Conservation (phyloP, 169 alveolate genomes). For the Plasmodium cynomolgi region DNA sequence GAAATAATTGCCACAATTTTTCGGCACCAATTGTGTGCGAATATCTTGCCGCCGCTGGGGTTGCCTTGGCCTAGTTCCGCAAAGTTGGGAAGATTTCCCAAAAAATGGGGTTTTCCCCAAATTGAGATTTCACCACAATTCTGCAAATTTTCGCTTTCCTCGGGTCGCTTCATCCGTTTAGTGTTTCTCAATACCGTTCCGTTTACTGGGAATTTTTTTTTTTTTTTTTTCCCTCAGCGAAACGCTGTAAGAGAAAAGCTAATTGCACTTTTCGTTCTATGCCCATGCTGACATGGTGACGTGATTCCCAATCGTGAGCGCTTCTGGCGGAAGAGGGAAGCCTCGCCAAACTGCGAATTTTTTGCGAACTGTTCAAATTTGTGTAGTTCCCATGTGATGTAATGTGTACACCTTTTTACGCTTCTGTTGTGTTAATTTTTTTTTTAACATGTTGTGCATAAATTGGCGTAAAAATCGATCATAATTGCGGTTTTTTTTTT, state of each 20-base stretch:
- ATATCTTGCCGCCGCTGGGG: not conserved
- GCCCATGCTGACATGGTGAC: not conserved
- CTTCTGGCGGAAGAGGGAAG: not conserved
- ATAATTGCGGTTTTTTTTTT: not conserved
- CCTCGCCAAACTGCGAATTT: not conserved
- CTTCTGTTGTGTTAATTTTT: not conserved
- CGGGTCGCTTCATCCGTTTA: not conserved
- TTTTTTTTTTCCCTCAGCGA: not conserved
- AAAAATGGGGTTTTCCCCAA: not conserved
- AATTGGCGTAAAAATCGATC: not conserved
- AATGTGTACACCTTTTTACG: not conserved
- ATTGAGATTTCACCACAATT: not conserved
- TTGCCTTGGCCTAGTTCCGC: not conserved
- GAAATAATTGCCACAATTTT: conserved; percentile 4
- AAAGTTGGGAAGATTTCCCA: not conserved
- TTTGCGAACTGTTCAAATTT: not conserved
- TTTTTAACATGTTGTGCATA: not conserved
- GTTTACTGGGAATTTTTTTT: not conserved
- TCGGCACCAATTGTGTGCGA: conserved; percentile 12
- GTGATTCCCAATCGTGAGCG: not conserved
- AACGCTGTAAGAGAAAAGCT: not conserved
- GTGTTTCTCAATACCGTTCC: not conserved
- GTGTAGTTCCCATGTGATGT: not conserved
- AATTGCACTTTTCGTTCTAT: not conserved
- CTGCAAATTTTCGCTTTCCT: not conserved